These are phyloP conservation scores for Solanum sejunctum DNA, from an alignment of 257 asterid species.

Conservation along the genomic window DNA sequence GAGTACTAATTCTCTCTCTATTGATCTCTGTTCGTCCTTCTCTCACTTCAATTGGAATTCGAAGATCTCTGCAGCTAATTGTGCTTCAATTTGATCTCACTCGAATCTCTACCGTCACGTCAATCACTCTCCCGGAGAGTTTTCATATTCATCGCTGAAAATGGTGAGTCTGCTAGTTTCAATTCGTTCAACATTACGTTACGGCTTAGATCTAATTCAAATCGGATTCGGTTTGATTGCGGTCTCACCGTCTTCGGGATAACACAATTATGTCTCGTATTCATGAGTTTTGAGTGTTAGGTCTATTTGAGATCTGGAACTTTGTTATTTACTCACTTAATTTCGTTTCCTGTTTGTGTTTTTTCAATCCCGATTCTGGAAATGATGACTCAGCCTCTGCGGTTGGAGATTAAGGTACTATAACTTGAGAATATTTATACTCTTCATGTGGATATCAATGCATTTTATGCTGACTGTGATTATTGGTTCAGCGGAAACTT, in stretches of 20 bases:
- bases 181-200: neutral
- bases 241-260: neutral
- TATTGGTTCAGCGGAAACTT: slow-evolving; percentile 38
- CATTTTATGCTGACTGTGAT: neutral
- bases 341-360: neutral
- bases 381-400: slow-evolving; percentile 24
- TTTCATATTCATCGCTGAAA: neutral
- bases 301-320: slow-evolving; percentile 14
- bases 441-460: neutral
- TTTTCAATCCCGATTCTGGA: neutral
- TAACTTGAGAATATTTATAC: neutral
- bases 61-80: neutral
- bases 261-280: neutral
- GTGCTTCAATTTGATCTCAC: slow-evolving; percentile 4
- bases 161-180: slow-evolving; percentile 10
- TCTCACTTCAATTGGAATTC: neutral
- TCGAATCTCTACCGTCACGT: slow-evolving; percentile 14
- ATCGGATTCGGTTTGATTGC: neutral
- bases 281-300: neutral
- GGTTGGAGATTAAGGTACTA: slow-evolving; percentile 39
- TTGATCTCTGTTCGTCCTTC: neutral
- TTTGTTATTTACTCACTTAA: neutral
- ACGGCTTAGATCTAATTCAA: neutral
- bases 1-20: slow-evolving; percentile 9
- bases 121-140: neutral